Percentiles rank a stretch among this genome's conserved stretches.
Conservation (phyloP, 495 filamentous ascomycete genomes). For the Aspergillus panamensis region DNA sequence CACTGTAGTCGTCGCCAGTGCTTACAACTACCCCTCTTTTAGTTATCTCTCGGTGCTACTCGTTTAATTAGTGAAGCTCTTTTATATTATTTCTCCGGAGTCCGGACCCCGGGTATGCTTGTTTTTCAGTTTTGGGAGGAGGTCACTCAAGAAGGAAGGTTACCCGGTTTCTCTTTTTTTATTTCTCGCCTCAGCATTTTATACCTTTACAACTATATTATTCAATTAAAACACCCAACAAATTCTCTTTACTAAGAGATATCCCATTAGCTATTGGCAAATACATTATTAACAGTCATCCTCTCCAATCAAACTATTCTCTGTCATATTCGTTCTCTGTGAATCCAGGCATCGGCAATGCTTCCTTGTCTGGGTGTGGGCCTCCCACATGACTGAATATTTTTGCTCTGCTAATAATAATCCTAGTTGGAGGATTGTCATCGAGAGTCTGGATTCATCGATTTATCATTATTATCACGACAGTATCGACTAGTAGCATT, state of each 20-base stretch:
- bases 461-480: background rate
- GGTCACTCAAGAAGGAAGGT: constrained; percentile 9
- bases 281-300: background rate
- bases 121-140: background rate
- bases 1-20: constrained; percentile 28
- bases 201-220: background rate
- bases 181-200: background rate
- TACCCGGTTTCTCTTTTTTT: background rate
- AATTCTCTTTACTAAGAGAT: background rate
- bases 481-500: too few relatives aligned
- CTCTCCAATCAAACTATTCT: background rate
- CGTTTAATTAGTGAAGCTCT: constrained; percentile 9
- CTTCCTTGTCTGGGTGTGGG: background rate
- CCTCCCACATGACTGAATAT: background rate
- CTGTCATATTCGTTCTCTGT: background rate
- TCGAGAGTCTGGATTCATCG: background rate
- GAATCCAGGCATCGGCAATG: background rate
- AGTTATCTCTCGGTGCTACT: background rate
- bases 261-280: background rate
- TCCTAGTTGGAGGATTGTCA: background rate
- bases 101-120: constrained; percentile 2
- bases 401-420: background rate
- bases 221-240: background rate
- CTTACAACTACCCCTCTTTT: constrained; percentile 18
- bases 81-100: background rate